Evolutionary conservation across 768 basidiomycete genomes (phyloP).

Genomic region (Lactifluus rugatus): DNA sequence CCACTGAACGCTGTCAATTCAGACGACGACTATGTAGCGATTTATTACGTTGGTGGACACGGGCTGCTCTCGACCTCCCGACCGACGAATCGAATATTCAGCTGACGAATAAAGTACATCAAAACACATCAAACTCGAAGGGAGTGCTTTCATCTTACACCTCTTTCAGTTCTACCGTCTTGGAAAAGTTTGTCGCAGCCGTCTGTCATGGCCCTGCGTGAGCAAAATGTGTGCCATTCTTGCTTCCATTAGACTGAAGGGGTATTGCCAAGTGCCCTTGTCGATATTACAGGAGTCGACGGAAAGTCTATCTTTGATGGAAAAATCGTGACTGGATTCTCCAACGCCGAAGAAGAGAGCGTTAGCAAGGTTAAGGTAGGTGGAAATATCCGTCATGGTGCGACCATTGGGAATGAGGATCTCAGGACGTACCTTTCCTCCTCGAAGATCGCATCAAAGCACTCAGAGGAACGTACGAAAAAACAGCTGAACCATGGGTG

Average conservation of each 20-base stretch:
- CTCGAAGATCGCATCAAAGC: constrained; percentile 54
- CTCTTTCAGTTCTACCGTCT: constrained; percentile 54
- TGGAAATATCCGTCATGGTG: background rate
- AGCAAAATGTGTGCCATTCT: constrained; percentile 22
- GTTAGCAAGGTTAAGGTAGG: constrained; percentile 36
- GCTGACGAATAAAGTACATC: constrained; percentile 43
- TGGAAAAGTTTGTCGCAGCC: constrained; percentile 56
- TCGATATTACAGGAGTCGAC: constrained; percentile 40
- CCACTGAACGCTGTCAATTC: constrained; percentile 49
- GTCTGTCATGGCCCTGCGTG: constrained; percentile 78
- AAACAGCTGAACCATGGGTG: constrained; percentile 46
- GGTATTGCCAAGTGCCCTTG: constrained; percentile 38
- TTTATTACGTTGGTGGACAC: constrained; percentile 76
- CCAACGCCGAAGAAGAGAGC: constrained; percentile 56
- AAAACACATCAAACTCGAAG: background rate
- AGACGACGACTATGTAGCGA: constrained; percentile 56
- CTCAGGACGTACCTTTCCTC: constrained; percentile 58
- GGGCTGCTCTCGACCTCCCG: constrained; percentile 65
- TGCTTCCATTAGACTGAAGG: background rate
- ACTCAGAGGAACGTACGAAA: constrained; percentile 60
- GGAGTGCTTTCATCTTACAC: background rate
- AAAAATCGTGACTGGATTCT: constrained; percentile 53
- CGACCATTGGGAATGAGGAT: background rate
- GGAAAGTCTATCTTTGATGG: constrained; percentile 61
- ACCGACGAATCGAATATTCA: constrained; percentile 44